Evolutionary conservation across 192 early-diverging fungal genomes (phyloP).

Genomic region (Linnemannia schmuckeri): DNA sequence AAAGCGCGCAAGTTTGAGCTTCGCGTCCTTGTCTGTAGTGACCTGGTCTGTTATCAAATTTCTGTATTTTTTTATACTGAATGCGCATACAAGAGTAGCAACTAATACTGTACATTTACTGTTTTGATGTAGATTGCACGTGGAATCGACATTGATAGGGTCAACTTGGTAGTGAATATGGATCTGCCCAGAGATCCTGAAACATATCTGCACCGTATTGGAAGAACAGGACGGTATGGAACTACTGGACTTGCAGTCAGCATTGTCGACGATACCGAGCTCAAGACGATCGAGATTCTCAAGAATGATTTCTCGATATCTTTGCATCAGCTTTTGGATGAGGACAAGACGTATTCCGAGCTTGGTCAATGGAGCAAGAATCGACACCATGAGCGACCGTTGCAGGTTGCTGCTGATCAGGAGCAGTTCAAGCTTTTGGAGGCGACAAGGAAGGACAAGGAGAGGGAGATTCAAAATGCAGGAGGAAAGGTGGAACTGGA

Average conservation of each 20-base stretch:
- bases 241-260: slow-evolving; percentile 70
- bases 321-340: slow-evolving; percentile 7
- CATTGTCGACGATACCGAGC: slow-evolving; percentile 53
- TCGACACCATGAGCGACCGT: slow-evolving; percentile 37
- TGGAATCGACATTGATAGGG: slow-evolving; percentile 83
- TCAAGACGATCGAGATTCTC: slow-evolving; percentile 49
- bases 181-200: slow-evolving; percentile 79
- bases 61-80: not conserved
- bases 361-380: slow-evolving; percentile 22
- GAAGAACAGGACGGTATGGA: slow-evolving; percentile 85
- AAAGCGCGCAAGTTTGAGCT: slow-evolving; percentile 67
- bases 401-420: slow-evolving; percentile 28
- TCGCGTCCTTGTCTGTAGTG: slow-evolving; percentile 70
- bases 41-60: slow-evolving; percentile 58
- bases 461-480: not conserved
- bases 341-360: slow-evolving; percentile 7
- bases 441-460: slow-evolving; percentile 4
- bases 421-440: slow-evolving; percentile 37
- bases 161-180: slow-evolving; percentile 80
- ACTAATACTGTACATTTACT: not conserved
- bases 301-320: slow-evolving; percentile 36
- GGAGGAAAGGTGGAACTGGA: not conserved
- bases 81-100: not conserved
- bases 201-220: slow-evolving; percentile 84
- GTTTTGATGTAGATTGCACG: slow-evolving; percentile 57